Evolutionary conservation across 2,329 filamentous ascomycete genomes (phyloP), one percentile per base, ranked within the genome.

Genomic region (Ophiocordyceps unilateralis): DNA sequence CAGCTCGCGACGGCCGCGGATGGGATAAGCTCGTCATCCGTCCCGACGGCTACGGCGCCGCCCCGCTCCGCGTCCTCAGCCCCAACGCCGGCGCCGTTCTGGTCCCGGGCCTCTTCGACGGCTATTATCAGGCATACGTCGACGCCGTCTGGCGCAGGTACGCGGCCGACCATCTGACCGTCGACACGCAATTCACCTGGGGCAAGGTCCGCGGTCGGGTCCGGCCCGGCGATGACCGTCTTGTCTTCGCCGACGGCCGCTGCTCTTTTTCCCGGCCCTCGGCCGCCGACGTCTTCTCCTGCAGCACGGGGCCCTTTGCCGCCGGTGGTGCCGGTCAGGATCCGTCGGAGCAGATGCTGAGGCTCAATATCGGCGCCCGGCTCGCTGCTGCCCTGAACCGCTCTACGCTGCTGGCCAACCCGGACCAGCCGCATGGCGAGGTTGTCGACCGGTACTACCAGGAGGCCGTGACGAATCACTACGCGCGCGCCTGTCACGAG

Each of bases 341-440:
- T n/a, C 15, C 15, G 4, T 34, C 32, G 41, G 60, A 67, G 52
- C 66, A 69, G 32, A 34, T 34, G 32, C 32, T 34, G 32, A 34
- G 32, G 55, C 71, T 74, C 46, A 77, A 78, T 36, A 72, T 88
- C 44, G 78, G 78, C 9, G 81, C 85, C 0, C 70, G 84, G n/a
- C 62, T 91, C 14, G 73, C 80, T 0, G 83, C 84, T 1, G 82
- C 80, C 1, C 74, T 89, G 53, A 86, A 88, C 60, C 71, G 84
- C 20, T 78, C 73, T 28, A 88, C 81, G 11, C 60, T 91, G 46
- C 59, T 83, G 41, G 54, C 59, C 19, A 62, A 71, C 50, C 43
- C 56, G n/a, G 51, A 53, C 49, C 76, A 72, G 60, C 76, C 73
- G 14, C 64, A 71, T 43, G 63, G 65, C 41, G 71, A 74, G 54